phyloP scores from a whole-genome alignment of 2,329 filamentous ascomycete genomes.

The Fusarium tupiense region DNA sequence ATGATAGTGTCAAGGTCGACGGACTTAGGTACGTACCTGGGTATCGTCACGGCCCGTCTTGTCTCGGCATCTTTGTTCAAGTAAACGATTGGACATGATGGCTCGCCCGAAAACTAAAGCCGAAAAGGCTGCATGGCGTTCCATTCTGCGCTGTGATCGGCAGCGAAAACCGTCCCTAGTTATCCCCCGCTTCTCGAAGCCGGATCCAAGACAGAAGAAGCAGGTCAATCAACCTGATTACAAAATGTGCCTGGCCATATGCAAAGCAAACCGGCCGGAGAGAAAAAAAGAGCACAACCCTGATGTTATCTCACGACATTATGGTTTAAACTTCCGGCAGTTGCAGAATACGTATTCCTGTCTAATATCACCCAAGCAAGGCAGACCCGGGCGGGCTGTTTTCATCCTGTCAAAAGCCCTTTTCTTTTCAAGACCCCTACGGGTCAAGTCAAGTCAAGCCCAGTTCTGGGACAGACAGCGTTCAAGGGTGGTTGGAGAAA shows the following conservation, averaged over 20 bases:
- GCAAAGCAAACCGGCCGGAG: neutral
- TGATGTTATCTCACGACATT: neutral
- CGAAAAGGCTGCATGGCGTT: conserved; percentile 31
- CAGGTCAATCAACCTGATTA: conserved; percentile 8
- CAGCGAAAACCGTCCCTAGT: conserved; percentile 18
- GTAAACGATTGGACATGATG: conserved; percentile 10
- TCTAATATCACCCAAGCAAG: conserved; percentile 12
- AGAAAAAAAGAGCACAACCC: neutral
- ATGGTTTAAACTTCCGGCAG: conserved; percentile 14
- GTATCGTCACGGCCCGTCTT: conserved; percentile 28
- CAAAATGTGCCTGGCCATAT: neutral
- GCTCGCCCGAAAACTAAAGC: conserved; percentile 9
- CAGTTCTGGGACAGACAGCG: conserved; percentile 10
- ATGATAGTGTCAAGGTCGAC: neutral
- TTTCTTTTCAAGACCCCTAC: conserved; percentile 13
- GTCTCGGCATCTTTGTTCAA: conserved; percentile 29
- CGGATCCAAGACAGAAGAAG: conserved; percentile 25
- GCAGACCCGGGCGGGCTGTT: neutral
- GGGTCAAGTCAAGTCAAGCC: neutral
- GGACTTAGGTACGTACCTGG: neutral
- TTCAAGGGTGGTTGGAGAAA: conserved; percentile 32
- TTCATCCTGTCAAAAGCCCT: conserved; percentile 1
- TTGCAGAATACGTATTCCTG: conserved; percentile 12
- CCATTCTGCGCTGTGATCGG: conserved; percentile 29
- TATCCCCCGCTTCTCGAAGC: conserved; percentile 39